Evolutionary conservation across 768 basidiomycete genomes (phyloP), one percentile per base, ranked within the genome.

Genomic region (Filobasidium floriforme): DNA sequence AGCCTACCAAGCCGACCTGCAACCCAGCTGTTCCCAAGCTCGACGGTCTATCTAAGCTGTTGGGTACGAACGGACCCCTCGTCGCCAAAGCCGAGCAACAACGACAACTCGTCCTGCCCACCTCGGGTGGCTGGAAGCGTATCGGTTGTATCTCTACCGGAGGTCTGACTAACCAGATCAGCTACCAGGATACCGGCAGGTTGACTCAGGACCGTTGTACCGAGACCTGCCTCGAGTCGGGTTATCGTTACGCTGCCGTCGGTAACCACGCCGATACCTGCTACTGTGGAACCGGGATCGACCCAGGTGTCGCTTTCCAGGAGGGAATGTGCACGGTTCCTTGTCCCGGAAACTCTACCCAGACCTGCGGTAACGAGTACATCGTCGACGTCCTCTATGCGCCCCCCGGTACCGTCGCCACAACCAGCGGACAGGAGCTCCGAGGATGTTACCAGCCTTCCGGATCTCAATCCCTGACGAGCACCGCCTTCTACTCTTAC

Each of bases 1-100:
- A 60, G 14, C 67, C 67, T 41, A 18, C 60, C 54, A 77, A 77
- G 61, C 76, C 76, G 1, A 68, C 66, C 29, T 75, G 74, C 57
- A 66, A 49, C 65, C 67, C 73, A 43, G 54, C 69, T 7, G 41
- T 68, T 5, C 55, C 71, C 19, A 61, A 44, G 22, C 69, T 71
- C 40, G 67, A 75, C 61, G 64, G n/a, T n/a, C n/a, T 75, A 37
- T 54, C 67, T 24, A 37, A 24, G 12, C 68, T 73, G 49, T 65
- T 55, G 9, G 72, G 73, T 41, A 69, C 72, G 41, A 67, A 72
- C 28, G 74, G 73, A 7, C 28, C 73, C 3, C 59, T 59, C 41
- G 65, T 72, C 14, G 69, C 68, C 19, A 41, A 59, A 14, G 65
- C 51, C 15, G 57, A 62, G 54, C 61, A 72, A 26, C 66, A 60